Conservation (phyloP, 306 rosid genomes). For the Trifolium dubium region DNA sequence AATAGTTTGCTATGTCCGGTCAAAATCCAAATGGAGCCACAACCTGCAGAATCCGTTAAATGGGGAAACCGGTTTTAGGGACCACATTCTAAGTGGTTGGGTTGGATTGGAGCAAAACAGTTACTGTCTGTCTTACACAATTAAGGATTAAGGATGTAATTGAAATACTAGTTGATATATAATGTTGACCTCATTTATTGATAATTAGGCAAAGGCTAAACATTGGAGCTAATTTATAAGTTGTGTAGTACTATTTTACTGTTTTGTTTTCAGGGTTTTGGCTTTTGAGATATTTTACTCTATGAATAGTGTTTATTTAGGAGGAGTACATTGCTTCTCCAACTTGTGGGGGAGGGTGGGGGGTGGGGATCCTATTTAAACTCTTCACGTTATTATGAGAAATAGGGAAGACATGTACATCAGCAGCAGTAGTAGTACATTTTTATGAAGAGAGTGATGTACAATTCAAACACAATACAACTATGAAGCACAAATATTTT, state of each 20-base stretch:
- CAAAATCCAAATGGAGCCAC: neutral
- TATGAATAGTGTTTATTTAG: neutral
- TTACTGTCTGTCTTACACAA: neutral
- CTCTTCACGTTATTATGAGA: neutral
- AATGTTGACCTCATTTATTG: no score
- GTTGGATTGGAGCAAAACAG: no score
- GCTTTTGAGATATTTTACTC: neutral
- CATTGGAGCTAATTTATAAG: no score
- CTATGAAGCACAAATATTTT: no score
- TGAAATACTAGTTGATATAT: no score
- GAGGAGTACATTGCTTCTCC: neutral
- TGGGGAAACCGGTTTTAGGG: neutral
- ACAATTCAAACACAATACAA: neutral
- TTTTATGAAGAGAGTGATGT: neutral
- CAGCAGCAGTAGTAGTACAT: neutral
- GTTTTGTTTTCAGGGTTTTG: no score
- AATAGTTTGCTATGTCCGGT: neutral
- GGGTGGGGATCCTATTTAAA: conserved; percentile 5
- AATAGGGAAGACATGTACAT: conserved; percentile 2
- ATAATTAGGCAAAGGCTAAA: no score
- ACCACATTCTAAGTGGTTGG: neutral
- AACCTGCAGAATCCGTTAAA: neutral
- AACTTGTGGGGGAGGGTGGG: conserved; percentile 10
- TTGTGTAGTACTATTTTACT: no score
- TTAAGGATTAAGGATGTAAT: neutral